A percentile compares a stretch with the other conserved stretches of the same genome.
These are phyloP conservation scores for Paramecium tetraurelia DNA, from an alignment of 73 alveolate species.

Conservation along the genomic window DNA sequence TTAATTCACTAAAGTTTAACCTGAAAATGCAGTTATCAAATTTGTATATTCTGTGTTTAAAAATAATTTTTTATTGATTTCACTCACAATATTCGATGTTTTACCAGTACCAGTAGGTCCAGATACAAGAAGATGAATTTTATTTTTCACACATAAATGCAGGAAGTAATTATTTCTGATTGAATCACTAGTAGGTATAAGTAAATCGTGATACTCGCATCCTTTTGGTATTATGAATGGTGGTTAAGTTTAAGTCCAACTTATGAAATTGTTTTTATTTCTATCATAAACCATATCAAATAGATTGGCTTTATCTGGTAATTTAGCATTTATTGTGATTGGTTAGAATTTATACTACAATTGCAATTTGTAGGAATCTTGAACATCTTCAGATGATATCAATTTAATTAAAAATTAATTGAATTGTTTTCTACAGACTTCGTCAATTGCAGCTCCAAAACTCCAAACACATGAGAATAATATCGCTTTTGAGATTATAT, in stretches of 20 bases:
- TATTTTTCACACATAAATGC: constrained; percentile 82
- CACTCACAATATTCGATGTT: constrained; percentile 92
- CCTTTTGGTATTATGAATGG: constrained; percentile 77
- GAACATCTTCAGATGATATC: constrained; percentile 74
- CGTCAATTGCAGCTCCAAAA: constrained; percentile 98
- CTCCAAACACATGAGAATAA: constrained; percentile 96
- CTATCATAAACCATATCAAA: constrained; percentile 82
- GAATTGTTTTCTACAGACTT: constrained; percentile 92
- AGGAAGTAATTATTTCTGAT: constrained; percentile 92
- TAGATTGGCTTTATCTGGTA: constrained; percentile 57
- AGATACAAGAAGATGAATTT: constrained; percentile 91
- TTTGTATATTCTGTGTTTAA: constrained; percentile 83
- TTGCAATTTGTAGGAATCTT: constrained; percentile 2
- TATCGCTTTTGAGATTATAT: constrained; percentile 77
- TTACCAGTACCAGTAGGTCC: constrained; percentile 99
- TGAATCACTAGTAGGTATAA: constrained; percentile 98
- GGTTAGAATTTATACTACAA: constrained; percentile 19
- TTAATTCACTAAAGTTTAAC: constrained; percentile 98
- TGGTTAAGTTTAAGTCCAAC: constrained; percentile 80
- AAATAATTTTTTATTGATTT: constrained; percentile 82
- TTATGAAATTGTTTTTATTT: constrained; percentile 69
- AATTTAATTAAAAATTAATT: constrained; percentile 83
- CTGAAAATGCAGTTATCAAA: constrained; percentile 95
- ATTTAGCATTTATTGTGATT: constrained; percentile 48
- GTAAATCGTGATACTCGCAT: constrained; percentile 90